Evolutionary conservation across 768 basidiomycete genomes (phyloP).

Genomic region (Pleurotus sapidus): DNA sequence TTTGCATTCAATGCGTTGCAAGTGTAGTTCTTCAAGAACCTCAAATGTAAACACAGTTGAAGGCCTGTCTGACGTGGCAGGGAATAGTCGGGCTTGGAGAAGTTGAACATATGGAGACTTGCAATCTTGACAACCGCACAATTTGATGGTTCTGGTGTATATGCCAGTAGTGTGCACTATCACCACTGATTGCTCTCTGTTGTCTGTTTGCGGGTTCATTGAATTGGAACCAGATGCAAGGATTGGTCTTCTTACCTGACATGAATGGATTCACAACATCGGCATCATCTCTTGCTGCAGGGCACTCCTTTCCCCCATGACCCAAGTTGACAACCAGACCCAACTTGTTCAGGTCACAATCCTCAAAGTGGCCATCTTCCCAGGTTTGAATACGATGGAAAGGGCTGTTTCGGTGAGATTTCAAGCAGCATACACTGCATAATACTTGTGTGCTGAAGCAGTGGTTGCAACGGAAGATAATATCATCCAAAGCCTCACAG

Average conservation of each 20-base stretch:
- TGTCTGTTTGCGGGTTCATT: background rate
- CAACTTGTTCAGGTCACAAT: conserved; percentile 11
- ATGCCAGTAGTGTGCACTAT: conserved; percentile 14
- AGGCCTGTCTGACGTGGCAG: conserved; percentile 10
- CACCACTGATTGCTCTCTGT: background rate
- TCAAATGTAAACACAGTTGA: conserved; percentile 12
- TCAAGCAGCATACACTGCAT: background rate
- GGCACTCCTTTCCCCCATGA: background rate
- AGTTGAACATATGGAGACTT: conserved; percentile 15
- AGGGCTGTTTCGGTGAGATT: background rate
- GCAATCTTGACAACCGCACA: conserved; percentile 13
- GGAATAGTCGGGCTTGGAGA: conserved; percentile 9
- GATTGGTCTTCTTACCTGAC: background rate
- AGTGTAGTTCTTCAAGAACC: conserved; percentile 9
- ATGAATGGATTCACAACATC: conserved; percentile 3
- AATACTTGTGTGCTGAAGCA: background rate
- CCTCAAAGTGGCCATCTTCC: background rate
- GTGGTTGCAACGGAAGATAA: background rate
- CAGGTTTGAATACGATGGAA: conserved; percentile 6
- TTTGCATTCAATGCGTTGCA: conserved; percentile 14
- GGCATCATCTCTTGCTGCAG: background rate
- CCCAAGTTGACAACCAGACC: conserved; percentile 13
- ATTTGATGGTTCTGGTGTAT: conserved; percentile 14
- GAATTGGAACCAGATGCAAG: background rate
- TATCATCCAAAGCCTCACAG: background rate